Evolutionary conservation across 2,329 filamentous ascomycete genomes (phyloP), one percentile per base, ranked within the genome.

Genomic region (Bisporella sp.): DNA sequence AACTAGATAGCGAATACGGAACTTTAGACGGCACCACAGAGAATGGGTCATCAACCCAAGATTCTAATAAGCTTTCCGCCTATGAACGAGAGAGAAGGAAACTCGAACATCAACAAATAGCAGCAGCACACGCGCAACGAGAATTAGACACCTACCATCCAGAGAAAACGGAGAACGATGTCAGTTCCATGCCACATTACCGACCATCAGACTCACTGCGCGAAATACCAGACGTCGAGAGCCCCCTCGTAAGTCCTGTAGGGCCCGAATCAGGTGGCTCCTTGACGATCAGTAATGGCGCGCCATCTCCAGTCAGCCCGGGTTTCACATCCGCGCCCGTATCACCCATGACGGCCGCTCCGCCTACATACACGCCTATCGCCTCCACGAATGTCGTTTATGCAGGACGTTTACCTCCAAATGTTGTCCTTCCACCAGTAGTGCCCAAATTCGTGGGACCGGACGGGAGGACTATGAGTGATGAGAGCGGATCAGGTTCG

Each of bases 81-180:
- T 82, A 81, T 53, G 76, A 82, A 51, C 57, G 71, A 9, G 73
- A 74, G 0, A 68, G 72, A 52, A 68, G 70, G 50, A 80, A 77
- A 60, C 59, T 80, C 31, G 74, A 77, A 12, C 68, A 70, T 44
- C 74, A 78, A 52, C 69, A 77, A 31, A 71, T 73, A n/a, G 42
- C 42, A n/a, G 31, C 42, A 30, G 5, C 42, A 12, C 42, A 53
- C 73, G 75, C 0, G 73, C 74, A 1, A 29, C 39, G 1, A 12
- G 32, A 29, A 40, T 49, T 8, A 54, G 54, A 41, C 35, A 40
- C 48, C 0, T 73, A 73, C n/a, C 68, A 71, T 0, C 45, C 52
- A 0, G 56, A 59, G 32, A 65, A 62, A 9, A 60, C 47, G 9
- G 57, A 63, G 31, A 57, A 59, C 29, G 60, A 68, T 21, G 54